Evolutionary conservation across 2,329 filamentous ascomycete genomes (phyloP), one percentile per base, ranked within the genome.

Genomic region (Ophiosphaerella korrae): DNA sequence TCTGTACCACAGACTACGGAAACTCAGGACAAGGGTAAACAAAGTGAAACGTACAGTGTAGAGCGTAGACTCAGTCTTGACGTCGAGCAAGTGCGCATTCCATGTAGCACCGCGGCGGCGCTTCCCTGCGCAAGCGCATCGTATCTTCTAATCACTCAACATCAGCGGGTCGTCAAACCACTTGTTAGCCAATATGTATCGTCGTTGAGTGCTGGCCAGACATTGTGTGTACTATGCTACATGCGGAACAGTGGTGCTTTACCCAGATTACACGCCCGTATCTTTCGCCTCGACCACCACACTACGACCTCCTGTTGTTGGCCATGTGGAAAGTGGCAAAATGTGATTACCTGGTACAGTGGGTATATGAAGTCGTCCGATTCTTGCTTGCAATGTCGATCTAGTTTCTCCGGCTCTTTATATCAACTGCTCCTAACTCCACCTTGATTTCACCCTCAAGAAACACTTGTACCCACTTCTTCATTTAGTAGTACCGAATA

Each of bases 191-290:
- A 53, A 50, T 56, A 42, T 53, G 23, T 23, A 37, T 33, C 37
- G 6, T 38, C 40, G 41, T 33, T 42, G 41, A 45, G 26, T 14
- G 42, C 42, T 53, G 49, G 50, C 47, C 42, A 49, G 29, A 5
- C 26, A 24, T 33, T 36, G n/a, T 14, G 12, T 44, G 14, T 21
- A 32, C 55, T 43, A 50, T 36, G 26, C 48, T 38, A 9, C 11
- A 58, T 48, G 2, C 31, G 29, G 50, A 41, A 31, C 14, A 37
- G 29, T 24, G 18, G 46, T 54, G 55, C 44, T 60, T 60, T 60
- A 60, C 35, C 58, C 58, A 60, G 7, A 60, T 58, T 60, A 21
- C 55, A n/a, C 26, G 12, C 26, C 44, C 53, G 53, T 58, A 55
- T 55, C 43, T 41, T 40, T 45, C 45, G 55, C 49, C 55, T 59